These are phyloP conservation scores for Saururus chinensis DNA, from an alignment of 164 flowering plant species.

Conservation along the genomic window DNA sequence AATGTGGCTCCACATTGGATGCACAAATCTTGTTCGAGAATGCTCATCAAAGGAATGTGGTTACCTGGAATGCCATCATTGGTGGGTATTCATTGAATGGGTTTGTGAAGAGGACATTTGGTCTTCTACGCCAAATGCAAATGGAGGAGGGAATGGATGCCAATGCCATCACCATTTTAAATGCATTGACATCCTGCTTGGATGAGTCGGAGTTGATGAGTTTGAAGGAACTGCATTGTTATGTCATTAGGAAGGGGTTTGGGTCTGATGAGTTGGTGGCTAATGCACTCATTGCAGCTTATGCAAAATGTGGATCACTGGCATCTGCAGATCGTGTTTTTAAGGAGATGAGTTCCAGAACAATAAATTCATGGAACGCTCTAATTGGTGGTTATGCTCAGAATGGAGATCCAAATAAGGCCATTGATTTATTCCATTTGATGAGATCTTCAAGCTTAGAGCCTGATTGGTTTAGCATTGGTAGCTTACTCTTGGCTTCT, in stretches of 20 bases:
- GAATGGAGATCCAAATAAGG: constrained; percentile 44
- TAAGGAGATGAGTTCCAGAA: constrained; percentile 22
- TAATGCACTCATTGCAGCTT: constrained; percentile 54
- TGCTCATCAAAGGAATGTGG: constrained; percentile 31
- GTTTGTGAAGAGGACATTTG: constrained; percentile 21
- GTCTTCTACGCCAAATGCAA: constrained; percentile 44
- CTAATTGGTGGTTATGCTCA: constrained; percentile 53
- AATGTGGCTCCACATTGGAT: constrained; percentile 34
- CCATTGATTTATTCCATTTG: constrained; percentile 29
- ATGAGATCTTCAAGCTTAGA: constrained; percentile 35
- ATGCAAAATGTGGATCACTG: constrained; percentile 57
- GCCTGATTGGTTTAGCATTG: constrained; percentile 48
- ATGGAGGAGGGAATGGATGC: constrained; percentile 16
- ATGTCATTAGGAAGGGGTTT: constrained; percentile 41
- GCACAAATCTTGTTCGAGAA: constrained; percentile 31
- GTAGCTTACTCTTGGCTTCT: constrained; percentile 57
- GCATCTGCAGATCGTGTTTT: constrained; percentile 34
- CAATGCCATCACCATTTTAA: constrained; percentile 45
- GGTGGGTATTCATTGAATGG: constrained; percentile 40
- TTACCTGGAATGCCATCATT: constrained; percentile 65
- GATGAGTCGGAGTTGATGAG: constrained; percentile 20
- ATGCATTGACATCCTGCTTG: constrained; percentile 39
- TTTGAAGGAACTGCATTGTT: constrained; percentile 65
- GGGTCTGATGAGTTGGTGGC: constrained; percentile 34
- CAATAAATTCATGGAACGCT: constrained; percentile 67